A percentile compares a stretch with the other conserved stretches of the same genome.
These are phyloP conservation scores for Thermothelomyces thermophilus DNA, from an alignment of 2,329 filamentous ascomycete genomes.

Conservation along the genomic window DNA sequence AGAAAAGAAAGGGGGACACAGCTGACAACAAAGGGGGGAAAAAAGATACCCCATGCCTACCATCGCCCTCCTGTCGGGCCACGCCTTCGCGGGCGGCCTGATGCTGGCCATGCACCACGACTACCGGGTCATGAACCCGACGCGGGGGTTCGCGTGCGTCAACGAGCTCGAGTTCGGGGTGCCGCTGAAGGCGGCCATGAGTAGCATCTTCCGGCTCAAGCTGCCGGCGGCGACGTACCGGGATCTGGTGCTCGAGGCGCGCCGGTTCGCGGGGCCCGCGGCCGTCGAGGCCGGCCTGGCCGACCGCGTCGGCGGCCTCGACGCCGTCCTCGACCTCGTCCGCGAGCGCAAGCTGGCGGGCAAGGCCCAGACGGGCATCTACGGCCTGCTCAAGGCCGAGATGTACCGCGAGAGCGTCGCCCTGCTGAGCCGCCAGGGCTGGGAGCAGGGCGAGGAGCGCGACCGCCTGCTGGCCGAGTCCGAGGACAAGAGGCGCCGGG, in stretches of 20 bases:
- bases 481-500: constrained; percentile 38
- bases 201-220: constrained; percentile 67
- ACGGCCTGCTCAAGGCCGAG: constrained; percentile 65
- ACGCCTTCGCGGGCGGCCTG: constrained; percentile 74
- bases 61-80: constrained; percentile 70
- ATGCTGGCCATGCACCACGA: constrained; percentile 79
- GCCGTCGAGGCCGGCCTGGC: constrained; percentile 62
- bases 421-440: constrained; percentile 47
- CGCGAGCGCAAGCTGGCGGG: constrained; percentile 50
- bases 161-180: constrained; percentile 79
- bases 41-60: constrained; percentile 68
- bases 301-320: constrained; percentile 59
- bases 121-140: constrained; percentile 69
- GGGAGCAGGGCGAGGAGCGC: constrained; percentile 44
- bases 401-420: constrained; percentile 63
- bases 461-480: constrained; percentile 36
- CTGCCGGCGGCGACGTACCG: constrained; percentile 51
- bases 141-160: constrained; percentile 67
- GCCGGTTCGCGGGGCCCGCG: constrained; percentile 56
- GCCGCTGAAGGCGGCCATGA: constrained; percentile 68
- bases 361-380: constrained; percentile 60
- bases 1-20: neutral
- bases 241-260: constrained; percentile 65
- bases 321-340: constrained; percentile 57
- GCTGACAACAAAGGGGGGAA: neutral